Evolutionary conservation across 2,329 filamentous ascomycete species (phyloP).

Genomic region (Didymella segeticola): DNA sequence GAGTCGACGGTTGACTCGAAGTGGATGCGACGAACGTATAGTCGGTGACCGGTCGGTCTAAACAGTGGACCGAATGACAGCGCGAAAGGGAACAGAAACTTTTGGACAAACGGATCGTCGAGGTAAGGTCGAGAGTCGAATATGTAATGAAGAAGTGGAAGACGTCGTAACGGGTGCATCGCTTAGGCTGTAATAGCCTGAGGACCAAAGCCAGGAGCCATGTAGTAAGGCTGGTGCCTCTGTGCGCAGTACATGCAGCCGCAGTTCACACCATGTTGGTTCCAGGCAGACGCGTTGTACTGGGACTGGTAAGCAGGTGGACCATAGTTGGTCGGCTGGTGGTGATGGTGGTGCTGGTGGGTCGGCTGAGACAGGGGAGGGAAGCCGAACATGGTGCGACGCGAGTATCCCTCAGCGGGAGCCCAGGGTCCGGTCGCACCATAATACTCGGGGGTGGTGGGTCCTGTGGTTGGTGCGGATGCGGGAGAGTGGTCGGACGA

Average conservation of each 20-base stretch:
- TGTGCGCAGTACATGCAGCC: constrained; percentile 48
- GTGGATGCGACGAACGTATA: constrained; percentile 29
- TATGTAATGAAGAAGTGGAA: constrained; percentile 30
- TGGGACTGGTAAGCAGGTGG: constrained; percentile 43
- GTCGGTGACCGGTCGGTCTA: constrained; percentile 27
- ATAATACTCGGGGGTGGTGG: constrained; percentile 62
- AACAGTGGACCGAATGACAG: constrained; percentile 8
- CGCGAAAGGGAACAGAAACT: constrained; percentile 35
- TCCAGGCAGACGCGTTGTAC: constrained; percentile 48
- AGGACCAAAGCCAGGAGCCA: constrained; percentile 48
- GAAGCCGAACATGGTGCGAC: constrained; percentile 52
- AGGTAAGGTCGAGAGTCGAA: constrained; percentile 32
- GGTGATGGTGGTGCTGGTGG: constrained; percentile 57
- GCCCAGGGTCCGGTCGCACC: constrained; percentile 57
- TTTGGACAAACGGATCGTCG: constrained; percentile 45
- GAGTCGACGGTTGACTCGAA: constrained; percentile 27
- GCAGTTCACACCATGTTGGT: constrained; percentile 47
- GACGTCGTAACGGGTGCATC: neutral
- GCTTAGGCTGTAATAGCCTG: constrained; percentile 46
- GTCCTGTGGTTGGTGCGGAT: constrained; percentile 61
- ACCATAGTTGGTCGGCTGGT: constrained; percentile 47
- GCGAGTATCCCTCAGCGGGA: constrained; percentile 52
- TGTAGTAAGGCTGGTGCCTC: constrained; percentile 48
- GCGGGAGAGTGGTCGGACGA: constrained; percentile 57
- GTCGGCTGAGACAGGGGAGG: constrained; percentile 46